Percentiles rank a stretch among this genome's conserved stretches.
Conservation (phyloP, 257 asterid genomes). For the Paraleonurus japonicus region DNA sequence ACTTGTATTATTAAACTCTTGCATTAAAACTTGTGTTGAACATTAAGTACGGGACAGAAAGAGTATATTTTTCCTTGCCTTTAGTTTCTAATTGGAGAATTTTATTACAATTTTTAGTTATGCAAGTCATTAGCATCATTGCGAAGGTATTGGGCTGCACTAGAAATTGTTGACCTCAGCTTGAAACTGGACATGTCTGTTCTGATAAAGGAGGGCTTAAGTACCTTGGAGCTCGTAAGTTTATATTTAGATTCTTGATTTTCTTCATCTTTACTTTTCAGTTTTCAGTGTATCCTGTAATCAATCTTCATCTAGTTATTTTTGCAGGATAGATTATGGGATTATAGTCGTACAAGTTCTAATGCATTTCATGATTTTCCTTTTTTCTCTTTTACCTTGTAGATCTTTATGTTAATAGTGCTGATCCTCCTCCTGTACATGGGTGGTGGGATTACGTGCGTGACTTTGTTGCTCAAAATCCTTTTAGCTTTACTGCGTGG, state of each 20-base stretch:
- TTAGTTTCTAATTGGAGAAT: conserved; percentile 13
- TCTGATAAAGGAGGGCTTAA: conserved; percentile 60
- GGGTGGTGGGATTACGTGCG: conserved; percentile 77
- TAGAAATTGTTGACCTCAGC: conserved; percentile 66
- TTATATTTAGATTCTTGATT: conserved; percentile 2
- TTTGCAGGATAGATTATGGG: neutral
- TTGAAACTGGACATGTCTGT: conserved; percentile 55
- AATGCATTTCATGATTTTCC: conserved; percentile 12
- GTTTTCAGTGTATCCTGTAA: neutral
- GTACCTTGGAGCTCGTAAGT: conserved; percentile 83
- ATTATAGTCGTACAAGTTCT: neutral
- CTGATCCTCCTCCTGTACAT: conserved; percentile 68
- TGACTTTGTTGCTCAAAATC: conserved; percentile 56
- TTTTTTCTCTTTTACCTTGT: conserved; percentile 20
- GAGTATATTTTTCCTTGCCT: neutral
- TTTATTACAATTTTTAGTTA: conserved; percentile 34
- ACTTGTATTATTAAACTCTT: too few species aligned
- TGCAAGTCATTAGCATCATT: conserved; percentile 71
- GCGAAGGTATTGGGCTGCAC: conserved; percentile 70
- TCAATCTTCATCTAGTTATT: conserved; percentile 16
- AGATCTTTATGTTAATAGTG: conserved; percentile 60
- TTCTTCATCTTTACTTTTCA: neutral
- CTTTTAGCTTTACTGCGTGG: conserved; percentile 87
- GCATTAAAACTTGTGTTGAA: too few species aligned
- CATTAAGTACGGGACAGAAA: too few species aligned